Percentiles rank a stretch among this genome's conserved stretches.
phyloP scores from a whole-genome alignment of 148 eudicot species.

The Spergularia bocconei region DNA sequence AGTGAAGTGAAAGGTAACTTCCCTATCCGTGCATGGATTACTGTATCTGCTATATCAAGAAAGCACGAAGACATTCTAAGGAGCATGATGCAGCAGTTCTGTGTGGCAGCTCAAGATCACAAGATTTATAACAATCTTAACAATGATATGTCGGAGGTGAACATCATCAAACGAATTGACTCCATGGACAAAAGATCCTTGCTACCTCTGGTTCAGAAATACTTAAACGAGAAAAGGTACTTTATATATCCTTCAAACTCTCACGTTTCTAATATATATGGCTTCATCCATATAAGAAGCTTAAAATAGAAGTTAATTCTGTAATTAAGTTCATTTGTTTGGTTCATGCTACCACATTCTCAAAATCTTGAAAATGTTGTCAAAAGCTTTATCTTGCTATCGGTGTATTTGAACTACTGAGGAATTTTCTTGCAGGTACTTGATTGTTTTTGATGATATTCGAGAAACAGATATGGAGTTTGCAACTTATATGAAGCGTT shows the following conservation, averaged over 20 bases:
- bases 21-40: constrained; percentile 18
- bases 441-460: constrained; percentile 28
- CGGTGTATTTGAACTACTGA: too few species aligned
- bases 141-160: too few species aligned
- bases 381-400: too few species aligned
- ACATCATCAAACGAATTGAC: neutral
- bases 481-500: constrained; percentile 8
- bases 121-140: neutral
- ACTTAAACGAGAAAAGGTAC: constrained; percentile 26
- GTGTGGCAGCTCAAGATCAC: neutral
- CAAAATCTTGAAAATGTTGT: too few species aligned
- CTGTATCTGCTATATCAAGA: neutral
- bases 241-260: too few species aligned
- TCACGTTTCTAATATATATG: too few species aligned
- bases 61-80: neutral
- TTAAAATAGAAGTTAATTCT: too few species aligned
- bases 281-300: too few species aligned
- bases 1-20: neutral
- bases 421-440: constrained; percentile 8
- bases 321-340: too few species aligned
- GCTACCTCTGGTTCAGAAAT: neutral
- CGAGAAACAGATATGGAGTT: constrained; percentile 9
- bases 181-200: constrained; percentile 7
- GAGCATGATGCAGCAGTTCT: constrained; percentile 19
- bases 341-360: too few species aligned